These are phyloP conservation scores for Talaromyces sp. DNA, from an alignment of 2,329 filamentous ascomycete genomes.

Conservation along the genomic window DNA sequence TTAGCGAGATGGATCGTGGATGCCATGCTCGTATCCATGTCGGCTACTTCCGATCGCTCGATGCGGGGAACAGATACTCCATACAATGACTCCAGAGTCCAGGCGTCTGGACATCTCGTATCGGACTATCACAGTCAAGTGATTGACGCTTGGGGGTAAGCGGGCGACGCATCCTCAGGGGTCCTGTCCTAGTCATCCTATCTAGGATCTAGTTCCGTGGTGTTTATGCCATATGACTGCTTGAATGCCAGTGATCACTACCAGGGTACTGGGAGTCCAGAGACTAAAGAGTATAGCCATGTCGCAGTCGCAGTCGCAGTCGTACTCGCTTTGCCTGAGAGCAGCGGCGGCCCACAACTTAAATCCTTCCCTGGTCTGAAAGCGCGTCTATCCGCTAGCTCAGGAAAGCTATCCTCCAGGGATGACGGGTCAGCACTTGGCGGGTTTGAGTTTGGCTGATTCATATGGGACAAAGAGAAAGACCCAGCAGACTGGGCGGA, in stretches of 20 bases:
- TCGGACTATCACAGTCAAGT: neutral
- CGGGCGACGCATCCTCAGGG: neutral
- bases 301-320: neutral
- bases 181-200: neutral
- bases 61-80: neutral
- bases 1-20: neutral
- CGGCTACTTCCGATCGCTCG: neutral
- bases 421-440: neutral
- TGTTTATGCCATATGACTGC: neutral
- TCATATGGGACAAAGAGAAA: neutral
- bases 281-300: neutral
- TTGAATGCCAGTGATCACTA: neutral
- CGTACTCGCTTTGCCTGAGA: neutral
- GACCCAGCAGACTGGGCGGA: neutral
- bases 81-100: neutral
- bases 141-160: neutral
- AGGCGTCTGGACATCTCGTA: neutral
- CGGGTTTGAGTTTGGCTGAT: neutral
- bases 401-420: neutral
- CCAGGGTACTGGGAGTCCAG: neutral
- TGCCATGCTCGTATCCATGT: neutral
- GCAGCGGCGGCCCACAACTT: neutral
- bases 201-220: neutral
- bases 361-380: neutral
- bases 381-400: neutral